These are phyloP conservation scores for Mrakiaceae sp. DNA, from an alignment of 1,284 basidiomycete genomes.

Conservation along the genomic window DNA sequence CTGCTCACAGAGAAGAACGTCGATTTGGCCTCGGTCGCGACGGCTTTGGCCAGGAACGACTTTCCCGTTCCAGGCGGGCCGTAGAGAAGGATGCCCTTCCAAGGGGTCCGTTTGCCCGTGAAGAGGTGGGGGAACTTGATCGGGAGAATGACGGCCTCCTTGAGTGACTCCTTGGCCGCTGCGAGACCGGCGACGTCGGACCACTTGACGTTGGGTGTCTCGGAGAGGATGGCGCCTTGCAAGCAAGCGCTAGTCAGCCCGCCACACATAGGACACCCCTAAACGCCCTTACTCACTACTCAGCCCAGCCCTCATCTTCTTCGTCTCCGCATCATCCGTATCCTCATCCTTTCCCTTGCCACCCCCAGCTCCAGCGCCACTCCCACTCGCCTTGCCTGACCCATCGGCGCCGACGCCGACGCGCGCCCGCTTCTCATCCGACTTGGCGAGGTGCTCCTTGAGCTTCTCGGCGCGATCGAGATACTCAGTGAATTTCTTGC, in stretches of 20 bases:
- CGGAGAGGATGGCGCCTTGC: conserved; percentile 71
- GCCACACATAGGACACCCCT: background rate
- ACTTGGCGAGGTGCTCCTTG: conserved; percentile 64
- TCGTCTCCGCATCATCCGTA: conserved; percentile 78
- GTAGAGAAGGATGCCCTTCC: conserved; percentile 90
- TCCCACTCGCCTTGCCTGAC: conserved; percentile 46
- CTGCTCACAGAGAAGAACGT: conserved; percentile 97
- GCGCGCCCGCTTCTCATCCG: conserved; percentile 57
- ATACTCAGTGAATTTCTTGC: conserved; percentile 84
- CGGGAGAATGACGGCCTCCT: conserved; percentile 95
- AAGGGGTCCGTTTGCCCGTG: conserved; percentile 94
- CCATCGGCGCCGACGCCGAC: conserved; percentile 68
- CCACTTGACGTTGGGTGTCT: conserved; percentile 95
- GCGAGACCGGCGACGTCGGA: conserved; percentile 95
- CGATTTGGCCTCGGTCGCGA: conserved; percentile 96
- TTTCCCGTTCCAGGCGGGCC: conserved; percentile 94
- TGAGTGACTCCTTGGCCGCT: conserved; percentile 86
- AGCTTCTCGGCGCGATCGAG: conserved; percentile 83
- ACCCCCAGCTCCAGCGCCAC: conserved; percentile 47
- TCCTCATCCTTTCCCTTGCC: conserved; percentile 61
- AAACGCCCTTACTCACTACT: conserved; percentile 38
- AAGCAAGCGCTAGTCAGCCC: background rate
- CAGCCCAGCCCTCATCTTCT: conserved; percentile 84
- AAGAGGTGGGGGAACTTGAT: conserved; percentile 99
- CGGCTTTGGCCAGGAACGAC: conserved; percentile 91